Percentiles rank a stretch among this genome's conserved stretches.
Evolutionary conservation across 106 monocot genomes (phyloP).

Genomic region (Hemerocallis citrina): DNA sequence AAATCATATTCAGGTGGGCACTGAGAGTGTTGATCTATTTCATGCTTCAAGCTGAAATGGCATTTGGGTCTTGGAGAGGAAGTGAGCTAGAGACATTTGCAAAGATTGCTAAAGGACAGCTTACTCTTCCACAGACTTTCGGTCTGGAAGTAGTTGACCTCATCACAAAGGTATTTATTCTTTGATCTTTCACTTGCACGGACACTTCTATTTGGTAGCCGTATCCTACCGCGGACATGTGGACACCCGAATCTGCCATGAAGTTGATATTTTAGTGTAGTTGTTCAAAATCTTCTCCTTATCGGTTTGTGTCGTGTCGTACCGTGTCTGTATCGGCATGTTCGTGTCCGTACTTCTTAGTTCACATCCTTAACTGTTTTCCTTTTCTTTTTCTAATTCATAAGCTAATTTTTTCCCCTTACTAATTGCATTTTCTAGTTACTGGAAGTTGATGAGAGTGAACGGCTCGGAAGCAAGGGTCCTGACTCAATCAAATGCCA

Average conservation of each 20-base stretch:
- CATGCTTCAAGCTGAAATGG: slow-evolving; percentile 78
- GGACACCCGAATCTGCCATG: too few species aligned
- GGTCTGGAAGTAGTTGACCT: slow-evolving; percentile 64
- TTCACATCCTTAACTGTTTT: too few species aligned
- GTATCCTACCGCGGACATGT: too few species aligned
- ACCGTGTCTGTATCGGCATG: too few species aligned
- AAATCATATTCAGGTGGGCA: slow-evolving; percentile 97
- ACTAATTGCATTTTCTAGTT: slow-evolving; percentile 33
- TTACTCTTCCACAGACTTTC: slow-evolving; percentile 55
- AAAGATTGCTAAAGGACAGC: slow-evolving; percentile 74
- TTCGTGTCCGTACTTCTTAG: too few species aligned
- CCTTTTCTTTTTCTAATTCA: too few species aligned
- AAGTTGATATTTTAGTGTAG: too few species aligned
- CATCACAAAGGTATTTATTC: slow-evolving; percentile 69
- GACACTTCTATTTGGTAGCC: too few species aligned
- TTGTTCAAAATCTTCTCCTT: too few species aligned
- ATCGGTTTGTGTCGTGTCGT: too few species aligned
- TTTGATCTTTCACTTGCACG: neutral
- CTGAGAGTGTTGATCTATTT: slow-evolving; percentile 78
- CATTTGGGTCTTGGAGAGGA: slow-evolving; percentile 81
- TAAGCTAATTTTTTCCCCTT: neutral
- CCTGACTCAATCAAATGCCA: slow-evolving; percentile 50
- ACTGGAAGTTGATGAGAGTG: slow-evolving; percentile 60
- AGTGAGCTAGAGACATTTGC: slow-evolving; percentile 60
- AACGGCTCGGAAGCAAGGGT: slow-evolving; percentile 46